Percentiles rank a stretch among this genome's conserved stretches.
These are phyloP conservation scores for Cercospora sesami DNA, from an alignment of 2,329 filamentous ascomycete genomes.

Conservation along the genomic window DNA sequence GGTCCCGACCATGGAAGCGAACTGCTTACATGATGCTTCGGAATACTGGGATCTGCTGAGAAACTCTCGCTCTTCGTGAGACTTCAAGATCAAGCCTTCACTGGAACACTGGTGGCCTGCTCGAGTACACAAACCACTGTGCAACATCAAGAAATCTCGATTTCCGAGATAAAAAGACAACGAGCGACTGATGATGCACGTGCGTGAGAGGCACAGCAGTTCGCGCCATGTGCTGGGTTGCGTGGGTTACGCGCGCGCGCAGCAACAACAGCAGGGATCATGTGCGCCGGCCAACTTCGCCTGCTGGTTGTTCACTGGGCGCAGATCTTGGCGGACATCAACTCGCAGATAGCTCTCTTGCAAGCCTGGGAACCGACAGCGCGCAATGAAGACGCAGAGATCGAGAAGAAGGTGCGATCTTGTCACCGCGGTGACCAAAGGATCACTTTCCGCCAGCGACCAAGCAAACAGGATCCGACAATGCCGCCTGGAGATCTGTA, in stretches of 20 bases:
- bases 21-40: neutral
- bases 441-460: too few species aligned
- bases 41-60: neutral
- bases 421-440: too few species aligned
- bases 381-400: too few species aligned
- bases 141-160: neutral
- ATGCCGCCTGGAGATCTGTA: fast-evolving
- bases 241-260: neutral
- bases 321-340: neutral
- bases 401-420: too few species aligned
- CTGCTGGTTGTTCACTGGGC: neutral
- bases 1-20: neutral
- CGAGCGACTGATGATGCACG: neutral
- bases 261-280: neutral
- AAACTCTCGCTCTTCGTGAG: neutral
- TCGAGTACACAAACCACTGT: too few species aligned
- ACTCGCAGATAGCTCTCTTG: too few species aligned
- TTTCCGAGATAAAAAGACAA: neutral
- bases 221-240: neutral
- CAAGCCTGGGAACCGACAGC: too few species aligned
- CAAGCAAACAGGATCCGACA: too few species aligned
- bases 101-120: too few species aligned
- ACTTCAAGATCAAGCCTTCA: neutral
- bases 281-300: neutral
- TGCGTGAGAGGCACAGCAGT: neutral